Base-by-base conservation (phyloP, 2,329 filamentous ascomycete genomes). In the Huntiella decipiens region DNA sequence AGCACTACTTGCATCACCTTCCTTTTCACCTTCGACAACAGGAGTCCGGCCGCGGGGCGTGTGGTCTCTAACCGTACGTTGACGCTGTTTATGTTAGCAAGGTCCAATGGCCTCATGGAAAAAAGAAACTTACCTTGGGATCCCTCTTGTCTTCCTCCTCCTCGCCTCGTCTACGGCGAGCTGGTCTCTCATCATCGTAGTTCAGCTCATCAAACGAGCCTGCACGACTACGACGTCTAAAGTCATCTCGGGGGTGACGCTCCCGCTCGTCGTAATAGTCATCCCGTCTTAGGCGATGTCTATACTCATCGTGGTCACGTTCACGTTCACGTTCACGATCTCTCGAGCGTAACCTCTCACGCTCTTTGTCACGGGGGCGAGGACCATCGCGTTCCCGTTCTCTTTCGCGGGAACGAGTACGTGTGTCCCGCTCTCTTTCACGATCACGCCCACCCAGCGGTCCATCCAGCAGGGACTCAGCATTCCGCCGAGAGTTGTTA, bases 201-300 rank as follows among this genome's bases (percentile, higher is more conserved):
- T 92, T 87, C 49, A 96, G 72, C 59, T 93, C 86, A 56, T 92
- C 86, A 51, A 85, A 77, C 54, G 79, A 78, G 54, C 81, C 79
- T 54, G 80, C 74, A 38, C 84, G 79, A 56, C 86, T 85, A 51
- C 62, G 63, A 49, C 84, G 84, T 50, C 85, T 77, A 60, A 95
- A 87, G 54, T 86, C 82, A 58, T 96, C 88, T 43, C 87, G 76
- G 53, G 91, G 84, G 51, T 86, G 75, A 45, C 87, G 74, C 62
- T 94, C 88, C 46, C 84, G 79, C 50, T 91, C 86, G 58, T 93
- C 92, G 58, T 78, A 71, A 54, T 74, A 72, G 43, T 74, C 68
- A 46, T 76, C 73, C 45, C 77, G 74, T 38, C 72, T 69, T 51
- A 70, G 63, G 41, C 71, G 70, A 11, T 63, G 66, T 36, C 70